Base-by-base conservation (phyloP, 768 basidiomycete genomes). In the Phanerochaete carnosa region DNA sequence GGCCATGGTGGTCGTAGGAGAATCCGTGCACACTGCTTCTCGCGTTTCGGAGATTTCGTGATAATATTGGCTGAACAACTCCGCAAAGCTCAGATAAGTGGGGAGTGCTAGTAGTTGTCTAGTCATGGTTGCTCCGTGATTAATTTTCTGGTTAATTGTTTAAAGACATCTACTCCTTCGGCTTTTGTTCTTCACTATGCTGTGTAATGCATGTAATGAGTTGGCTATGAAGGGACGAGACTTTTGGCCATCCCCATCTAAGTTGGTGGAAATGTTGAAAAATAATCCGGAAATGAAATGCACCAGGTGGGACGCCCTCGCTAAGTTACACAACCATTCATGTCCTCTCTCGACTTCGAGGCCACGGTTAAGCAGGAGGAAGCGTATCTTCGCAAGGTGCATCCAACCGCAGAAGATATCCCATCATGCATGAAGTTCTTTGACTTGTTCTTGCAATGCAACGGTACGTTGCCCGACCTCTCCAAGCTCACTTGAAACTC, bases 391-490 rank as follows among this genome's bases (percentile, higher is more conserved):
- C 79, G 79, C 46, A 76, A 75, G 52, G 75, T 89, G 16, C 85
- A 94, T 68, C 93, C 92, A 7, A 88, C 86, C 0, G 72, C 83
- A 16, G 88, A 87, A 5, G 94, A 95, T 61, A 83, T 93, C 35
- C 95, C 95, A 23, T 80, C 85, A 63, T 97, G 95, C 72, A 82
- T 92, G 75, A 84, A 77, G 53, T 77, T 92, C 13, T 83, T 94
- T 57, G 89, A 92, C 69, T 81, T 81, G 25, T 90, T 88, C 72
- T 74, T 90, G 52, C 77, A 81, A 4, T 94, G 93, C 73, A 83
- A 88, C 69, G 82, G 91, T 84, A 64, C 64, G 76, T 70, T 23
- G 26, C 26, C 54, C 13, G 9, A 53, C 16, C 54, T 6, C 26
- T 43, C 7, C 12, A 53, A 26, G 33, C 51, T 61, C 43, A 65